Percentiles rank a stretch among this genome's conserved stretches.
Evolutionary conservation across 2,329 filamentous ascomycete genomes (phyloP).

Genomic region (Fusarium sacchari): DNA sequence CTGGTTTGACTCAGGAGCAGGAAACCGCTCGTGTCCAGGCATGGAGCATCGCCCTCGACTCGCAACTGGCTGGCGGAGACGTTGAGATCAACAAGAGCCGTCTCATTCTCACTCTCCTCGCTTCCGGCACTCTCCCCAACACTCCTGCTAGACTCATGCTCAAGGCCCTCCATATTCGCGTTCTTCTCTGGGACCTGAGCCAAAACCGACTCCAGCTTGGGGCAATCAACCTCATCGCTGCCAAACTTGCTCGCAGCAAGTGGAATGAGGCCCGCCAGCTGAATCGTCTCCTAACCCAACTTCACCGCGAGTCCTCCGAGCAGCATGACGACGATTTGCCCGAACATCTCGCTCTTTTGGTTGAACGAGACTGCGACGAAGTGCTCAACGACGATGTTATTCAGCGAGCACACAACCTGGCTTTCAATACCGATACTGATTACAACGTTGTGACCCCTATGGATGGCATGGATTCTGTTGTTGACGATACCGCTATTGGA

Average conservation of each 20-base stretch:
- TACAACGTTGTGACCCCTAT: slow-evolving; percentile 71
- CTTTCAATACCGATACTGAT: slow-evolving; percentile 83
- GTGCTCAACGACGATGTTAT: slow-evolving; percentile 82
- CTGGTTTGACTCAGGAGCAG: slow-evolving; percentile 83
- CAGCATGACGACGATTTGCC: slow-evolving; percentile 72
- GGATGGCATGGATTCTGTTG: slow-evolving; percentile 82
- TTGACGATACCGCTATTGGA: slow-evolving; percentile 84
- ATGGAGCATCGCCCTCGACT: slow-evolving; percentile 93
- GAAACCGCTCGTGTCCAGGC: slow-evolving; percentile 88
- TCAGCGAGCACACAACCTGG: slow-evolving; percentile 88
- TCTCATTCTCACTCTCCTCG: slow-evolving; percentile 84
- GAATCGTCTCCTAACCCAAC: slow-evolving; percentile 57
- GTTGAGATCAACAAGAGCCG: slow-evolving; percentile 89
- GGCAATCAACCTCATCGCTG: slow-evolving; percentile 74
- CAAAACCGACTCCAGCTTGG: slow-evolving; percentile 72
- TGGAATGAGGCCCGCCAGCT: slow-evolving; percentile 85
- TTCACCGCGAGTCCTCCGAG: slow-evolving; percentile 53
- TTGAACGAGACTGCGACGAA: slow-evolving; percentile 83
- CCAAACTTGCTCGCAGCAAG: slow-evolving; percentile 76
- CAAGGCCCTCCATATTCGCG: slow-evolving; percentile 89
- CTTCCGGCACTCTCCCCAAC: slow-evolving; percentile 85
- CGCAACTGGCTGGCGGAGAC: slow-evolving; percentile 90
- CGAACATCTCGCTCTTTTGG: slow-evolving; percentile 77
- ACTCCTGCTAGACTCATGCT: slow-evolving; percentile 88
- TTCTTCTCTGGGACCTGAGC: slow-evolving; percentile 83